Evolutionary conservation across 164 flowering plant genomes (phyloP).

Genomic region (Chimonanthus salicifolius): DNA sequence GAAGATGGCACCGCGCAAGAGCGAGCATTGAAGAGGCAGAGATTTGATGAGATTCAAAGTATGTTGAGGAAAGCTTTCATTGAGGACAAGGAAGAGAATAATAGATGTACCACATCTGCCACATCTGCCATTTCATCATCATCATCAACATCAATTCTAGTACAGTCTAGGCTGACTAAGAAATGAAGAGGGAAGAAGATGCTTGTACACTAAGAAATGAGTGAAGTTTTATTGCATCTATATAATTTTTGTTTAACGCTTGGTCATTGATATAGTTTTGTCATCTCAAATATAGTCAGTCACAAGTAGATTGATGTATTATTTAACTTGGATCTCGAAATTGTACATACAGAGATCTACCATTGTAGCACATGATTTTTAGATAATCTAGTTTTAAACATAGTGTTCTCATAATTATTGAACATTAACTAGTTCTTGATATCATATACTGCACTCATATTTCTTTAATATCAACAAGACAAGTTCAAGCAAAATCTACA

Average conservation of each 20-base stretch:
- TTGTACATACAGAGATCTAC: background rate
- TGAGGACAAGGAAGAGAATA: conserved; percentile 59
- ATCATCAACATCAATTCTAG: conserved; percentile 8
- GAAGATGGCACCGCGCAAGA: conserved; percentile 41
- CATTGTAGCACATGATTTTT: too few species aligned
- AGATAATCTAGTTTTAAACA: too few species aligned
- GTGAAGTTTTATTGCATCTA: background rate
- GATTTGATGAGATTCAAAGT: conserved; percentile 66
- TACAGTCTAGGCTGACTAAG: background rate
- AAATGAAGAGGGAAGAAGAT: background rate
- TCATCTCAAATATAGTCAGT: background rate
- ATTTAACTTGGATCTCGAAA: background rate
- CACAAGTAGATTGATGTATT: background rate
- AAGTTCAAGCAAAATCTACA: too few species aligned
- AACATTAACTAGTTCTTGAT: too few species aligned
- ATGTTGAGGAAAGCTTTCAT: conserved; percentile 46
- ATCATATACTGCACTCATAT: too few species aligned
- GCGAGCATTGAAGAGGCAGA: conserved; percentile 38
- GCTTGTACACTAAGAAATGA: background rate
- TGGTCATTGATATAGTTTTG: background rate
- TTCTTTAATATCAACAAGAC: too few species aligned
- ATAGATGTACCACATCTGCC: conserved; percentile 34
- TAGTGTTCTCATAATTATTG: too few species aligned
- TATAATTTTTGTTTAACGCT: background rate
- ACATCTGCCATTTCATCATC: conserved; percentile 30